Evolutionary conservation across 164 flowering plant genomes (phyloP).

Genomic region (Amborella trichopoda): DNA sequence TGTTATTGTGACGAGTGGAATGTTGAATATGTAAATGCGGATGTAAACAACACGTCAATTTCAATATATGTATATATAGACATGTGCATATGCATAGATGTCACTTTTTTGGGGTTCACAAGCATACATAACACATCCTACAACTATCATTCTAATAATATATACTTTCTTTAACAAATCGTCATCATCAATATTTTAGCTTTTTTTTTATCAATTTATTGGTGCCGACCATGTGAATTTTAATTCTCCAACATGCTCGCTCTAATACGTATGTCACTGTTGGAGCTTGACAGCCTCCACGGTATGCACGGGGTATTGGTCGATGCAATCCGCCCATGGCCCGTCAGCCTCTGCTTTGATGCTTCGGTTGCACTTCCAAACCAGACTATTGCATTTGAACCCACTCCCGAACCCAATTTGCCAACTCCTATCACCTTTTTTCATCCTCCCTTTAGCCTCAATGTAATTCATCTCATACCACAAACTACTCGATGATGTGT

Average conservation of each 20-base stretch:
- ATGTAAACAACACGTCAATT: too few relatives aligned
- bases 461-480: conserved; percentile 14
- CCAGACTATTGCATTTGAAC: conserved; percentile 14
- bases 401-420: conserved; percentile 14
- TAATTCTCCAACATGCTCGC: too few relatives aligned
- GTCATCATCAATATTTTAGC: too few relatives aligned
- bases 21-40: too few relatives aligned
- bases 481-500: conserved; percentile 10
- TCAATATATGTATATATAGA: too few relatives aligned
- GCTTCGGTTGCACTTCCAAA: conserved; percentile 12
- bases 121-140: not conserved
- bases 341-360: conserved; percentile 1
- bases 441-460: conserved; percentile 12
- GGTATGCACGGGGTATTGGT: conserved; percentile 9
- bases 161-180: too few relatives aligned
- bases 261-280: too few relatives aligned
- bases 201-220: too few relatives aligned
- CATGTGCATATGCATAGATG: not conserved
- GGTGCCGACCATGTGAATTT: too few relatives aligned
- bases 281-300: conserved; percentile 9
- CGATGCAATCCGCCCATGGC: conserved; percentile 11
- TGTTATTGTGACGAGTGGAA: too few relatives aligned
- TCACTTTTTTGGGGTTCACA: not conserved
- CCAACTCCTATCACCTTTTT: conserved; percentile 12
- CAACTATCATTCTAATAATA: too few relatives aligned